A percentile compares a stretch with the other conserved stretches of the same genome.
Evolutionary conservation across 352 stramenopile species (phyloP).

Genomic region (Aphanomyces invadans): DNA sequence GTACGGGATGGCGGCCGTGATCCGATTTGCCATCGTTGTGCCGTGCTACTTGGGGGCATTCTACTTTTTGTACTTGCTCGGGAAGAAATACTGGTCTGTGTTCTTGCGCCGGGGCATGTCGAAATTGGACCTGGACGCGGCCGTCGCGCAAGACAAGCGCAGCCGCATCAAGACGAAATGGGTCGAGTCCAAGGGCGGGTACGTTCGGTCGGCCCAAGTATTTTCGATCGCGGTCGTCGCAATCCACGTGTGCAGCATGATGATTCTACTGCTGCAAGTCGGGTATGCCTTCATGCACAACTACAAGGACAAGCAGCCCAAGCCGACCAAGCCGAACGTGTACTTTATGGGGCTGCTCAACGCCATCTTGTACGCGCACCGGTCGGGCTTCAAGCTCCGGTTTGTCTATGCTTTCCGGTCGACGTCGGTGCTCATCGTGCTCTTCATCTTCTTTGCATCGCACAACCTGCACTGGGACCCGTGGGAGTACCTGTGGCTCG

Average conservation of each 20-base stretch:
- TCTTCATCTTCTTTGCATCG: slow-evolving; percentile 57
- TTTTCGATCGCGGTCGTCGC: slow-evolving; percentile 65
- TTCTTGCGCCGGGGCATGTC: slow-evolving; percentile 11
- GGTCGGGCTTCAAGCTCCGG: slow-evolving; percentile 65
- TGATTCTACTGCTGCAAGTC: slow-evolving; percentile 49
- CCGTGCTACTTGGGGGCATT: slow-evolving; percentile 58
- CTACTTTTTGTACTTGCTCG: slow-evolving; percentile 72
- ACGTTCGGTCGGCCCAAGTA: slow-evolving; percentile 72
- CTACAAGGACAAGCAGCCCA: slow-evolving; percentile 24
- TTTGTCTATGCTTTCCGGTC: slow-evolving; percentile 75
- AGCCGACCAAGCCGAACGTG: slow-evolving; percentile 50
- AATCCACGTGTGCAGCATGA: slow-evolving; percentile 62
- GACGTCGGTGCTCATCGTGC: slow-evolving; percentile 50
- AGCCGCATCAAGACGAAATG: slow-evolving; percentile 46
- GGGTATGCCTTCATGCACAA: slow-evolving; percentile 23
- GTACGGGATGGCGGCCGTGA: slow-evolving; percentile 44
- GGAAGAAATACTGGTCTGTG: slow-evolving; percentile 47
- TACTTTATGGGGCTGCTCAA: slow-evolving; percentile 83
- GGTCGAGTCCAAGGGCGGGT: slow-evolving; percentile 64
- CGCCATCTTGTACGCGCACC: slow-evolving; percentile 64
- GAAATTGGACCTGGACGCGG: slow-evolving; percentile 24
- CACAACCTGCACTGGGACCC: slow-evolving; percentile 33
- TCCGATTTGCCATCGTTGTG: slow-evolving; percentile 65
- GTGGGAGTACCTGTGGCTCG: slow-evolving; percentile 41
- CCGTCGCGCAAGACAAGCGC: slow-evolving; percentile 40